Evolutionary conservation across 129 eudicot species (phyloP).

Genomic region (Rutidosis leptorrhynchoides): DNA sequence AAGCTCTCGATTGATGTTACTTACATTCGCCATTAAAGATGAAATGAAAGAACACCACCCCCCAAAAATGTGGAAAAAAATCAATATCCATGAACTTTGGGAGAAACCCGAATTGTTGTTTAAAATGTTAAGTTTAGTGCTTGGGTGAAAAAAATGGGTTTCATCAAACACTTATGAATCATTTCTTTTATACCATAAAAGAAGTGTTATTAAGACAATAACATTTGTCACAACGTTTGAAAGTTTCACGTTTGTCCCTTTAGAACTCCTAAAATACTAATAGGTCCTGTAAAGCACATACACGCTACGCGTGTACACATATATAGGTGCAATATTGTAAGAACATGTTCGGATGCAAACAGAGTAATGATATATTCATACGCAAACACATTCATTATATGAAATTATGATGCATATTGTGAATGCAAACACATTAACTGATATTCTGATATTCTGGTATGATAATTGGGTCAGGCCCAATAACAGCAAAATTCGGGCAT

Average conservation of each 20-base stretch:
- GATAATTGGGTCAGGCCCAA: too few relatives aligned
- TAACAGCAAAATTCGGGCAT: too few relatives aligned
- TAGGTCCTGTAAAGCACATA: constrained; percentile 13
- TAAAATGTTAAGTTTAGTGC: constrained; percentile 8
- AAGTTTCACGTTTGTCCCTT: constrained; percentile 1
- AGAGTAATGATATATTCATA: too few relatives aligned
- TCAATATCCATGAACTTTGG: constrained; percentile 30
- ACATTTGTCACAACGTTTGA: constrained; percentile 15
- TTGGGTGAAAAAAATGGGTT: constrained; percentile 20
- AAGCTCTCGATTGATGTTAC: neutral
- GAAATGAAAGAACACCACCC: constrained; percentile 9
- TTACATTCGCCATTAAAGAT: constrained; percentile 19
- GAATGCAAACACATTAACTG: too few relatives aligned
- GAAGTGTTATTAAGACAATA: constrained; percentile 17
- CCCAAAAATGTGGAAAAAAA: neutral
- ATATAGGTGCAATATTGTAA: neutral
- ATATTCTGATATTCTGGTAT: too few relatives aligned
- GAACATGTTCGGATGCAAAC: too few relatives aligned
- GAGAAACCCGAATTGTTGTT: constrained; percentile 21
- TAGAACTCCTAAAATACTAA: neutral
- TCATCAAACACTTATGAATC: constrained; percentile 3
- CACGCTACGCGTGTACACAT: neutral
- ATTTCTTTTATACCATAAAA: constrained; percentile 20
- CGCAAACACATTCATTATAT: too few relatives aligned
- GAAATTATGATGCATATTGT: too few relatives aligned